Percentiles rank a stretch among this genome's conserved stretches.
These are phyloP conservation scores for Cercospora canescens DNA, from an alignment of 2,329 filamentous ascomycete genomes.

Conservation along the genomic window DNA sequence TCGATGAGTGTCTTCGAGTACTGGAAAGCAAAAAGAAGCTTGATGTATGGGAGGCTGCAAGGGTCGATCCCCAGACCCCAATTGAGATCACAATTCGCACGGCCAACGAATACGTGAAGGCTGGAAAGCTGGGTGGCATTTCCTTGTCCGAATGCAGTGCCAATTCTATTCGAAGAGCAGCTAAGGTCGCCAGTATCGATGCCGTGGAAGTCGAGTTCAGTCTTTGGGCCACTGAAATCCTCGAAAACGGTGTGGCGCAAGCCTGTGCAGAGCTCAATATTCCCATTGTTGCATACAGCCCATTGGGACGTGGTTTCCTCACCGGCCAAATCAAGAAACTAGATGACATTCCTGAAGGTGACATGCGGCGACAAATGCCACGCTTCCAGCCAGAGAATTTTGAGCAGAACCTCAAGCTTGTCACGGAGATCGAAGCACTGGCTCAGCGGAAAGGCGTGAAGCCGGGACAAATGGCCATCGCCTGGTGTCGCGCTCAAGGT, in stretches of 20 bases:
- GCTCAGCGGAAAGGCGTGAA: slow-evolving; percentile 58
- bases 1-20: slow-evolving; percentile 47
- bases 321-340: slow-evolving; percentile 52
- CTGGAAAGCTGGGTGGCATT: slow-evolving; percentile 49
- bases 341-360: slow-evolving; percentile 58
- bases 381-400: slow-evolving; percentile 66
- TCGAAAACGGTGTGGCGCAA: slow-evolving; percentile 58
- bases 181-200: slow-evolving; percentile 56
- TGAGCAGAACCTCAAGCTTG: slow-evolving; percentile 63
- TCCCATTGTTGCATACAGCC: slow-evolving; percentile 71
- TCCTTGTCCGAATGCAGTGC: slow-evolving; percentile 48
- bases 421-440: slow-evolving; percentile 57
- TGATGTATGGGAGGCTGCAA: slow-evolving; percentile 50
- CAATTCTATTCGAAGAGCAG: slow-evolving; percentile 48
- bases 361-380: slow-evolving; percentile 50
- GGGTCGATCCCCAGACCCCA: slow-evolving; percentile 45
- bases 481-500: slow-evolving; percentile 50
- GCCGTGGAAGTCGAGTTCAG: slow-evolving; percentile 63
- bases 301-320: slow-evolving; percentile 64
- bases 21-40: slow-evolving; percentile 51
- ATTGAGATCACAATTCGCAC: slow-evolving; percentile 48
- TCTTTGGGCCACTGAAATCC: slow-evolving; percentile 57
- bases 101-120: slow-evolving; percentile 40
- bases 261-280: slow-evolving; percentile 64
- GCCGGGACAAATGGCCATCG: slow-evolving; percentile 50